Conservation (phyloP, 768 basidiomycete genomes). For the Tremella fuciformis region DNA sequence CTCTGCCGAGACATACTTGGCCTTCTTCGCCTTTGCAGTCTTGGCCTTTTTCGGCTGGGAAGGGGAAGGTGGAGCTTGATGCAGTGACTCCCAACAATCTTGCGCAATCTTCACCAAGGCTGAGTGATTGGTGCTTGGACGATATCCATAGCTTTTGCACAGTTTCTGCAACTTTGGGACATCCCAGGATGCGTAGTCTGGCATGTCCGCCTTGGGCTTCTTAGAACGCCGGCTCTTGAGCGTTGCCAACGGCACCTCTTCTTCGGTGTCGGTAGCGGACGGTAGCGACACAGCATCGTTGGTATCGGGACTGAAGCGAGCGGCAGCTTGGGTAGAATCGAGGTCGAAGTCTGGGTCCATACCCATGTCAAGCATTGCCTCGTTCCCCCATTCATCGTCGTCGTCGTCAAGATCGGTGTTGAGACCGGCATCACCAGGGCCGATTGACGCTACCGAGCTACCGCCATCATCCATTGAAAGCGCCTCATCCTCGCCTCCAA, state of each 20-base stretch:
- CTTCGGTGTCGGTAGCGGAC: constrained; percentile 1
- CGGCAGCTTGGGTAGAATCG: background rate
- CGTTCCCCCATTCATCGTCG: constrained; percentile 26
- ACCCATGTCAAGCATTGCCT: constrained; percentile 22
- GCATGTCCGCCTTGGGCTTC: constrained; percentile 29
- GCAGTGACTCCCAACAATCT: constrained; percentile 38
- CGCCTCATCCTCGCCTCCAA: constrained; percentile 5
- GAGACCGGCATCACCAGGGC: constrained; percentile 23
- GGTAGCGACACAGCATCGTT: constrained; percentile 5
- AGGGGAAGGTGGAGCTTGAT: constrained; percentile 23
- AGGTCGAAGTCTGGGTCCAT: constrained; percentile 6
- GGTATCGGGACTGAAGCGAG: background rate
- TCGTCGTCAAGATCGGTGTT: constrained; percentile 3
- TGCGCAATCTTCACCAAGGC: constrained; percentile 27
- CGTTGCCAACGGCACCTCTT: background rate
- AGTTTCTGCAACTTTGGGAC: constrained; percentile 16
- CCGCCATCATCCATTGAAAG: background rate
- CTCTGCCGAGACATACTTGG: background rate
- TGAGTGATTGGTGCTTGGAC: constrained; percentile 18
- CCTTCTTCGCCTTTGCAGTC: constrained; percentile 8
- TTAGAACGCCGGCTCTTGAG: background rate
- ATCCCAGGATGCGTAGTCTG: constrained; percentile 33
- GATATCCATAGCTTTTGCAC: constrained; percentile 25
- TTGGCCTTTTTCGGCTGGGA: constrained; percentile 20
- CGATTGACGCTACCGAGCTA: constrained; percentile 19